A percentile compares a stretch with the other conserved stretches of the same genome.
Evolutionary conservation across 805 yeast genomes (phyloP).

Genomic region (Lipomyces starkeyi): DNA sequence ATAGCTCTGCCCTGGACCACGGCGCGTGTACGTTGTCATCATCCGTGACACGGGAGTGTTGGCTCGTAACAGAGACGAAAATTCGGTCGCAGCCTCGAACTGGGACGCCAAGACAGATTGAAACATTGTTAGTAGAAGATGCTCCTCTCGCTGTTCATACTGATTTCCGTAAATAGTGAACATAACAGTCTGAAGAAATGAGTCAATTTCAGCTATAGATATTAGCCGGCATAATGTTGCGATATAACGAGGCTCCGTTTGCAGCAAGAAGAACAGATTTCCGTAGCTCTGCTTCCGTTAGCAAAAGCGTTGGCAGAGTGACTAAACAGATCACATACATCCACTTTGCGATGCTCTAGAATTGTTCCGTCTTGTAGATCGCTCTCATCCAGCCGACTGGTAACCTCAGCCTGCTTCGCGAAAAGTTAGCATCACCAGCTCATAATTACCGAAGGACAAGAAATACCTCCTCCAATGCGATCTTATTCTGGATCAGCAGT

Average conservation of each 20-base stretch:
- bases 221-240: conserved; percentile 46
- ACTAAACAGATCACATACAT: conserved; percentile 37
- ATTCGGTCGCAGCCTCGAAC: conserved; percentile 47
- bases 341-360: conserved; percentile 45
- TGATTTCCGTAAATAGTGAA: conserved; percentile 52
- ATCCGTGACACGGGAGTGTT: conserved; percentile 51
- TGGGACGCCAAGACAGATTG: conserved; percentile 48
- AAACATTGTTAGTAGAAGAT: conserved; percentile 48
- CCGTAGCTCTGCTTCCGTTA: conserved; percentile 38
- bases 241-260: conserved; percentile 48
- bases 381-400: conserved; percentile 43
- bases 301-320: background rate
- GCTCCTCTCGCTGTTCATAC: conserved; percentile 51
- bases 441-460: background rate
- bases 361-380: conserved; percentile 39
- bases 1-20: conserved; percentile 50
- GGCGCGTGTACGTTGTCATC: conserved; percentile 50
- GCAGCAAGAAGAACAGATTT: conserved; percentile 48
- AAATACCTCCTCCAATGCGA: conserved; percentile 45
- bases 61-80: conserved; percentile 47
- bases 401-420: conserved; percentile 44
- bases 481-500: conserved; percentile 48
- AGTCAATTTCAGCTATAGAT: conserved; percentile 48
- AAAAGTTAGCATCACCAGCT: conserved; percentile 10
- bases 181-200: conserved; percentile 50